Base-by-base conservation (phyloP, 352 stramenopile species). In the Phytophthora hybrid region DNA sequence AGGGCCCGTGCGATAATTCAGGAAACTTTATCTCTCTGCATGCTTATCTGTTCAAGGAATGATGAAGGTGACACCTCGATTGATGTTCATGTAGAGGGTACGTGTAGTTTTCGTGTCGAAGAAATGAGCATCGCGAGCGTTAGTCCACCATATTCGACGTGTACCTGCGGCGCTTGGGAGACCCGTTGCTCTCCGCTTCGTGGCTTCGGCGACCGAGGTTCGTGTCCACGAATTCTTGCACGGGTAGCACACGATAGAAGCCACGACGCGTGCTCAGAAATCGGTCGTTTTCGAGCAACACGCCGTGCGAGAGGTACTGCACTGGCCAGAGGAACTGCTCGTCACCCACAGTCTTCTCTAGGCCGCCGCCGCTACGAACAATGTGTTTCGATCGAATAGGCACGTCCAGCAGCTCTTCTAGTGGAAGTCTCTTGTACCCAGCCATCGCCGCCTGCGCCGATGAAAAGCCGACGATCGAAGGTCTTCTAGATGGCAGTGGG, bases 381-480 rank as follows among this genome's bases (percentile, higher is more conserved):
- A 91, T 74, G 31, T 77, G 61, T 23, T 73, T 76, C 19, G 81
- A 74, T 37, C 83, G 83, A 39, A 89, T 88, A 2, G 81, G 78
- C 5, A 79, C 49, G 60, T 87, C 78, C 26, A 89, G 61, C 16
- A 88, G 69, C 64, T 87, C 76, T 69, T 91, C 83, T 2, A 89
- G 46, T 8, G 81, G 74, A 21, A 91, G 66, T 0, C 81, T 76
- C 9, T 68, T 71, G 70, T 91, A 91, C 26, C 77, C 67, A 10
- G 74, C 66, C 49, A 74, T 70, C 13, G 51, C 54, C 5, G 69
- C 61, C 53, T 72, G 62, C 6, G 44, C 44, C 11, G 44, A 64
- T 10, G 71, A 78, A 51, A 78, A 74, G 0, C 56, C 71, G 11
- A 19, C 21, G 19, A 62, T 37, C 11, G 61, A 74, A 54, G 51